Evolutionary conservation across 2,329 filamentous ascomycete genomes (phyloP), one percentile per base, ranked within the genome.

Genomic region (Geosmithia morbida): DNA sequence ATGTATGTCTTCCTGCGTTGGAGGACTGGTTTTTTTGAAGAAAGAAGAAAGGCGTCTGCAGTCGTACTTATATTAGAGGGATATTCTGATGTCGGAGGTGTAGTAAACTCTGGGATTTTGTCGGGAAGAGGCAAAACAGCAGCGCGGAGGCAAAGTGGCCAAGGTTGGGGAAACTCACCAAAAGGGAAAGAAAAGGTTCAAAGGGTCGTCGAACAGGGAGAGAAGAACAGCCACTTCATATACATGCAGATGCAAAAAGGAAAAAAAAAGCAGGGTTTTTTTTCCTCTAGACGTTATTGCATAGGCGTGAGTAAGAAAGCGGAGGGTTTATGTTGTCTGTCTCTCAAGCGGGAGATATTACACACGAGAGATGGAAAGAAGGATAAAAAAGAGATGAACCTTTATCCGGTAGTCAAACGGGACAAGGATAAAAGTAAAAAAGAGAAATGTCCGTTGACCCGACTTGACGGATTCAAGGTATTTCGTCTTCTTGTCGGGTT

Each of bases 351-450:
- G 17, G 17, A 26, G 4, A 26, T 5, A 4, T 3, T 14, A 16
- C 20, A 30, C 26, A 26, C 44, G n/a, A 29, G 13, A 19, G 40
- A 22, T 10, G 19, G 18, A 20, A 13, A 22, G 19, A 33, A 41
- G 20, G 17, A 43, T 8, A 47, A 7, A 63, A 57, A 57, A 58
- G 58, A 56, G 57, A 61, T 51, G 52, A 51, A 56, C 58, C 57
- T 49, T 57, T 60, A 60, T 55, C 55, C 59, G 44, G 54, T 59
- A 57, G 33, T 37, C 11, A 11, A 37, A 37, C 10, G 33, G 11
- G 33, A 37, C 33, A 57, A 60, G 59, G 55, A 61, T 22, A 64
- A 57, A 56, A 47, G 45, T 48, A 46, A 63, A 63, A 59, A 62
- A 60, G 55, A 53, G 50, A 52, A 51, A 52, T 63, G 51, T 61